Conservation (phyloP, 1,139 yeast genomes). For the Taphrina pruni region DNA sequence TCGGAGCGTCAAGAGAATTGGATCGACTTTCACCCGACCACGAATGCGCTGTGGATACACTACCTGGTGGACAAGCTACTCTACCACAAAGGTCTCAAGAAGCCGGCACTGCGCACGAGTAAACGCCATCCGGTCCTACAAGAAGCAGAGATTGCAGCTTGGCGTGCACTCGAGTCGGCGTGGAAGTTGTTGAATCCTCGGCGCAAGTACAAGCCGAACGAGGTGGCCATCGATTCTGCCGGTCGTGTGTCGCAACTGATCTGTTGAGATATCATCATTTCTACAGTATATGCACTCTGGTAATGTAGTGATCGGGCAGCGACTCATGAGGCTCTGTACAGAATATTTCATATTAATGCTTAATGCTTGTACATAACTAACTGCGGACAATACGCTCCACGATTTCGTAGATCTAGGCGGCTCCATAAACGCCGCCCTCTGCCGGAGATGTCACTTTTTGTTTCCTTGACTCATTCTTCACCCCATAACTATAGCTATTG, state of each 20-base stretch:
- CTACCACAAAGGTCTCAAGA: conserved; percentile 52
- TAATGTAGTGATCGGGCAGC: neutral
- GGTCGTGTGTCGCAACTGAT: neutral
- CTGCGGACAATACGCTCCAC: neutral
- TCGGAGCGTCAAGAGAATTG: conserved; percentile 52
- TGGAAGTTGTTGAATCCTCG: conserved; percentile 41
- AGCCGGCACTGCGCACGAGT: conserved; percentile 11
- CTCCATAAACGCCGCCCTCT: too few species aligned
- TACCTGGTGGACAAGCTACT: conserved; percentile 57
- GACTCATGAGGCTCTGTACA: neutral
- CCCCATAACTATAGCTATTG: too few species aligned
- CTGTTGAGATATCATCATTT: too few species aligned
- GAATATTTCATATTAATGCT: neutral
- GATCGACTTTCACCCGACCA: conserved; percentile 55
- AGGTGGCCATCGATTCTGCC: conserved; percentile 21
- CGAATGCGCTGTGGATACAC: conserved; percentile 61
- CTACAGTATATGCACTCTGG: neutral
- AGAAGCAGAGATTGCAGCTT: conserved; percentile 29
- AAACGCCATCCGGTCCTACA: conserved; percentile 15
- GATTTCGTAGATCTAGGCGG: too few species aligned
- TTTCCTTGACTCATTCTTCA: too few species aligned
- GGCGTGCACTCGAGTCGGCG: conserved; percentile 31
- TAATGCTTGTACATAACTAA: neutral
- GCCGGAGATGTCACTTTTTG: too few species aligned
- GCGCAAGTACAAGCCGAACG: conserved; percentile 30